Conservation (phyloP, 768 basidiomycete species). For the Kondoa subrosea region DNA sequence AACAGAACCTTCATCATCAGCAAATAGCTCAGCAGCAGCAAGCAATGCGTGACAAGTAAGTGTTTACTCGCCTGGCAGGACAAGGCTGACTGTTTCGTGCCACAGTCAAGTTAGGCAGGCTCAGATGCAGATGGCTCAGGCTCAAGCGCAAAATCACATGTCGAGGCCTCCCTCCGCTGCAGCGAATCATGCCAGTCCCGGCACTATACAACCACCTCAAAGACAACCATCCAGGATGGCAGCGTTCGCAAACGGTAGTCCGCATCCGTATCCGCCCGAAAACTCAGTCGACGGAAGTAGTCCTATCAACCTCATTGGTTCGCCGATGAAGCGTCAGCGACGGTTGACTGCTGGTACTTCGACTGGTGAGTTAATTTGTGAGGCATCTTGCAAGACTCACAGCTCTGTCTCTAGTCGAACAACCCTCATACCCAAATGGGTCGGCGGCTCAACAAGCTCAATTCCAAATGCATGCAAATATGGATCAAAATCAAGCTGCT, state of each 20-base stretch:
- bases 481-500: constrained; percentile 2
- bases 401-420: neutral
- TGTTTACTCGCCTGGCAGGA: neutral
- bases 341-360: neutral
- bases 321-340: neutral
- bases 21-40: neutral
- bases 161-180: constrained; percentile 3
- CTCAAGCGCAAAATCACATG: constrained; percentile 7
- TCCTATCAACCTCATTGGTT: neutral
- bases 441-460: neutral
- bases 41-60: neutral
- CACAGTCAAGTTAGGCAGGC: neutral
- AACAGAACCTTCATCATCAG: constrained; percentile 13
- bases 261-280: neutral
- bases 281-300: neutral
- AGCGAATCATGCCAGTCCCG: neutral
- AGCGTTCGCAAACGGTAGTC: neutral
- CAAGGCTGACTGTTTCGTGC: neutral
- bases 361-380: neutral
- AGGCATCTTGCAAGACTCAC: neutral
- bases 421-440: neutral
- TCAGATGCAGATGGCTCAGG: constrained; percentile 5
- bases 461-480: neutral
- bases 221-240: neutral
- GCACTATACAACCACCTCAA: neutral